phyloP scores from a whole-genome alignment of 2,329 filamentous ascomycete genomes.

The Fusarium anthophilum region DNA sequence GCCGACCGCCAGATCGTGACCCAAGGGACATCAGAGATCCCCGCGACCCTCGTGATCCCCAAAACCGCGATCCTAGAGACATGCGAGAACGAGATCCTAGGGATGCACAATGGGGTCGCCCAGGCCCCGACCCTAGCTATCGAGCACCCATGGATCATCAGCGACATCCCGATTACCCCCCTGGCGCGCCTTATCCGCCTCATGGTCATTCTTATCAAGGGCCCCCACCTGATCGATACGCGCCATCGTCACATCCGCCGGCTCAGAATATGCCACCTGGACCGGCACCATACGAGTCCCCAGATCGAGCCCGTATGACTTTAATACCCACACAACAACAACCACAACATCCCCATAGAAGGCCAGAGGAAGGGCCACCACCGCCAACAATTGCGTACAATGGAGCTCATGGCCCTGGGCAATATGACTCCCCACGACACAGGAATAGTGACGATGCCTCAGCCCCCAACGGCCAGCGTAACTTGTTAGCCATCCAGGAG shows the following conservation, averaged over 20 bases:
- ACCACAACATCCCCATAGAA: slow-evolving; percentile 52
- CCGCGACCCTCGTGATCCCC: slow-evolving; percentile 53
- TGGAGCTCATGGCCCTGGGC: slow-evolving; percentile 51
- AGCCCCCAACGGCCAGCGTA: slow-evolving; percentile 64
- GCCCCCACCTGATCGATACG: slow-evolving; percentile 47
- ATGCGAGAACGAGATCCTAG: slow-evolving; percentile 48
- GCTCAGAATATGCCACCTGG: slow-evolving; percentile 38
- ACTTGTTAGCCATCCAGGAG: slow-evolving; percentile 81
- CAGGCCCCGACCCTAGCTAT: slow-evolving; percentile 46
- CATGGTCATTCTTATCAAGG: slow-evolving; percentile 46
- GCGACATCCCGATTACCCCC: slow-evolving; percentile 60
- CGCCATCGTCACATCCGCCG: slow-evolving; percentile 49
- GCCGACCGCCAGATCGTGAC: slow-evolving; percentile 56
- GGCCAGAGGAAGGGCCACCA: slow-evolving; percentile 60
- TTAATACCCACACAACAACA: slow-evolving; percentile 49
- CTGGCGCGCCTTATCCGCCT: slow-evolving; percentile 50
- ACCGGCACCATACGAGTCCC: slow-evolving; percentile 57
- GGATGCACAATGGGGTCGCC: slow-evolving; percentile 49
- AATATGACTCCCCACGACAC: slow-evolving; percentile 53
- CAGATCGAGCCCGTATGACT: slow-evolving; percentile 59
- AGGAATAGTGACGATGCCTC: slow-evolving; percentile 61
- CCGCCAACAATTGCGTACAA: slow-evolving; percentile 62
- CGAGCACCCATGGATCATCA: slow-evolving; percentile 53
- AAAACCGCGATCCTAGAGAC: slow-evolving; percentile 50
- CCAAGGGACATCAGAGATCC: slow-evolving; percentile 48